Conservation (phyloP, 179 eudicot species). For the Silene vulgaris region DNA sequence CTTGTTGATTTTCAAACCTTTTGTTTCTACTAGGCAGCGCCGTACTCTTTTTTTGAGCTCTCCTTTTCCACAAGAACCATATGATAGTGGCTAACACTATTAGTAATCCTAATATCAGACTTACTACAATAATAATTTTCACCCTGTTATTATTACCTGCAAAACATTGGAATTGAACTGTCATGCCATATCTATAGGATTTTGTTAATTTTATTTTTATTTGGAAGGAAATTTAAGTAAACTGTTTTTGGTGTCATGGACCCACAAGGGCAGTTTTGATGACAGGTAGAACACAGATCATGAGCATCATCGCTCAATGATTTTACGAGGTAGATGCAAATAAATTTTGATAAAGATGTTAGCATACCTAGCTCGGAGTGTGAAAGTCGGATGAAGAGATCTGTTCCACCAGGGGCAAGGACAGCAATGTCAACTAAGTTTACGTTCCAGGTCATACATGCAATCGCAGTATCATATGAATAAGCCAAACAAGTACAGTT, state of each 20-base stretch:
- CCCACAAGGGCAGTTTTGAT: no score
- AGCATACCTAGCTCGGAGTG: conserved; percentile 13
- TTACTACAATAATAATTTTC: conserved; percentile 17
- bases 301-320: not conserved
- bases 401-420: conserved; percentile 12
- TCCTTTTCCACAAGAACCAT: conserved; percentile 26
- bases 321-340: not conserved
- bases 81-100: conserved; percentile 18
- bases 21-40: not conserved
- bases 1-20: conserved; percentile 7
- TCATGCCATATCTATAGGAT: not conserved
- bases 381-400: conserved; percentile 11
- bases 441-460: conserved; percentile 11
- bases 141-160: conserved; percentile 17
- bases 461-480: not conserved
- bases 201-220: not conserved
- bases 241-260: not conserved
- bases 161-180: not conserved
- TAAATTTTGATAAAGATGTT: not conserved
- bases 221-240: not conserved
- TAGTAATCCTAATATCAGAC: conserved; percentile 2
- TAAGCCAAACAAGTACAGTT: conserved; percentile 23
- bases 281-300: no score
- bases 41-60: conserved; percentile 20
- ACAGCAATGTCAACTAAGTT: not conserved